Evolutionary conservation across 345 rosid species (phyloP).

Genomic region (Conringia planisiliqua): DNA sequence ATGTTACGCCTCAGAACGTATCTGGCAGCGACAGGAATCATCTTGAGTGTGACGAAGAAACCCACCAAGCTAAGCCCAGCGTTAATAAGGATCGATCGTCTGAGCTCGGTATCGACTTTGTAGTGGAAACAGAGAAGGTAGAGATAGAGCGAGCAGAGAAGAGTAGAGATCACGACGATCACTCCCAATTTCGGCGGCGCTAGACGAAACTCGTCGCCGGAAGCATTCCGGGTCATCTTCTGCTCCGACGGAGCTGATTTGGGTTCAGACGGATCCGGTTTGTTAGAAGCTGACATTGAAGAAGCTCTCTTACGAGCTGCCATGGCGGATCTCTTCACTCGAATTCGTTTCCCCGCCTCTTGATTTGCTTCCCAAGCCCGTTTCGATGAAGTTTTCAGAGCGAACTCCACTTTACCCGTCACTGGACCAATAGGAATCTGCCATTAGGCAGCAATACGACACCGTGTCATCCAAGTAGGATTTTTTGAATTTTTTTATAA

Average conservation of each 20-base stretch:
- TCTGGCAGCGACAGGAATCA: slow-evolving; percentile 83
- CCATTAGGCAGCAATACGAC: background rate
- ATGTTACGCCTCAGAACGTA: slow-evolving; percentile 72
- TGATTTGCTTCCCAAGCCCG: background rate
- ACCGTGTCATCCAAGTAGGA: slow-evolving; percentile 22
- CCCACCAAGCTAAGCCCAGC: slow-evolving; percentile 73
- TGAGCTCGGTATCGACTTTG: slow-evolving; percentile 55
- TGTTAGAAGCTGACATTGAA: background rate
- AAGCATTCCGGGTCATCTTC: slow-evolving; percentile 16
- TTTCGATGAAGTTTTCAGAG: background rate
- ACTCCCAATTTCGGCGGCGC: slow-evolving; percentile 63
- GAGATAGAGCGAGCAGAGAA: slow-evolving; percentile 60
- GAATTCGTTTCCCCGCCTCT: slow-evolving; percentile 17
- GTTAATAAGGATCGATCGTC: slow-evolving; percentile 69
- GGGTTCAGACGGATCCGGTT: background rate
- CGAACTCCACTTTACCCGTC: slow-evolving; percentile 5
- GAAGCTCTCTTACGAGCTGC: slow-evolving; percentile 74
- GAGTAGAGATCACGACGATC: slow-evolving; percentile 49
- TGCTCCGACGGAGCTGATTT: slow-evolving; percentile 1
- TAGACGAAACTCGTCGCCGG: slow-evolving; percentile 28
- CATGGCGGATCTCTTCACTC: slow-evolving; percentile 43
- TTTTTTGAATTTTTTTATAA: background rate
- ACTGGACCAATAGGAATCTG: background rate
- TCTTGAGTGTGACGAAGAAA: slow-evolving; percentile 57
- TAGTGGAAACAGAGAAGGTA: slow-evolving; percentile 60